A percentile compares a stretch with the other conserved stretches of the same genome.
Conservation (phyloP, 2,329 filamentous ascomycete genomes). For the Westerdykella sp. region DNA sequence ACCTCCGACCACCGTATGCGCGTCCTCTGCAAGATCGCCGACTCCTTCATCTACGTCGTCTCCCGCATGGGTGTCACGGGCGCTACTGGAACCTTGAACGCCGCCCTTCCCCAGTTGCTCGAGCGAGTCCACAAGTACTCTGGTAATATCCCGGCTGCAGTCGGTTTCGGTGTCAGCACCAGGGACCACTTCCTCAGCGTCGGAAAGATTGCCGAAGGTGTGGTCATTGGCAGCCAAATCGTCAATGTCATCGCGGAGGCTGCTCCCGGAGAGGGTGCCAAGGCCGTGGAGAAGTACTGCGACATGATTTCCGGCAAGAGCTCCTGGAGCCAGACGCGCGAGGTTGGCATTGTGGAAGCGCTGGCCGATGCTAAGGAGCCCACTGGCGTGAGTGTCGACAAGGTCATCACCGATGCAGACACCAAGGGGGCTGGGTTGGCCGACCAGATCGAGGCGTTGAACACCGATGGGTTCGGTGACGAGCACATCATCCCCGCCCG, state of each 20-base stretch:
- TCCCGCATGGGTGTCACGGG: conserved; percentile 96
- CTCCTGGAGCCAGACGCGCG: conserved; percentile 51
- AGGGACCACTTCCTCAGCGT: conserved; percentile 88
- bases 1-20: conserved; percentile 93
- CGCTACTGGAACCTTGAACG: conserved; percentile 74
- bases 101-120: conserved; percentile 73
- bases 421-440: conserved; percentile 60
- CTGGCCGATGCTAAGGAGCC: conserved; percentile 56
- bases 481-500: conserved; percentile 64
- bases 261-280: conserved; percentile 57
- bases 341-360: conserved; percentile 65
- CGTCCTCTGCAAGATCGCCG: conserved; percentile 89
- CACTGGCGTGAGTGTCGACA: conserved; percentile 60
- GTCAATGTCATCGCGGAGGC: conserved; percentile 72
- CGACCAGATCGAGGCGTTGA: conserved; percentile 79
- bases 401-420: conserved; percentile 56
- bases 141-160: conserved; percentile 80
- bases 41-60: conserved; percentile 98
- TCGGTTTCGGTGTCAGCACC: conserved; percentile 95
- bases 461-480: conserved; percentile 48
- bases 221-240: conserved; percentile 95
- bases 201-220: conserved; percentile 77
- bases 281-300: conserved; percentile 82
- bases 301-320: conserved; percentile 60
- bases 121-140: conserved; percentile 86